Evolutionary conservation across 345 rosid species (phyloP).

Genomic region (Hibiscus tridactylites): DNA sequence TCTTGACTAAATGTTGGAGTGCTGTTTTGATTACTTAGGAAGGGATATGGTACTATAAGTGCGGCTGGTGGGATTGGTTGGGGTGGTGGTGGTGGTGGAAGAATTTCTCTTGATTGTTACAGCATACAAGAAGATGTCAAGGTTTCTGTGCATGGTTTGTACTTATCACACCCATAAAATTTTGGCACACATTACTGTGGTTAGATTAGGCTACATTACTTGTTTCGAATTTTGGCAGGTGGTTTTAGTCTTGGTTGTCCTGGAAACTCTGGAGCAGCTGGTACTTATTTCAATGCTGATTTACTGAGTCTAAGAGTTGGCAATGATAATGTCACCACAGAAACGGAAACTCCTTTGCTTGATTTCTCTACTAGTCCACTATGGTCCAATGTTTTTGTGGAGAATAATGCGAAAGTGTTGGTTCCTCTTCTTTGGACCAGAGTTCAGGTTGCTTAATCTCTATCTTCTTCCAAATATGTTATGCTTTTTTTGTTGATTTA

Average conservation of each 20-base stretch:
- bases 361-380: slow-evolving; percentile 74
- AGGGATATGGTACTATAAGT: slow-evolving; percentile 77
- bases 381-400: slow-evolving; percentile 91
- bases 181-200: neutral
- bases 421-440: slow-evolving; percentile 95
- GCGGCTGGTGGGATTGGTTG: slow-evolving; percentile 89
- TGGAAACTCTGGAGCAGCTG: slow-evolving; percentile 93
- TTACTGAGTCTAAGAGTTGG: slow-evolving; percentile 78
- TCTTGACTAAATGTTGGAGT: slow-evolving; percentile 8
- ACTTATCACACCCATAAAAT: slow-evolving; percentile 19
- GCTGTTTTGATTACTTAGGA: slow-evolving; percentile 44
- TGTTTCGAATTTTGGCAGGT: slow-evolving; percentile 43
- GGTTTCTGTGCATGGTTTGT: slow-evolving; percentile 87
- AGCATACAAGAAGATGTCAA: slow-evolving; percentile 89
- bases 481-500: slow-evolving; percentile 7
- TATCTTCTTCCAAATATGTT: neutral
- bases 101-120: slow-evolving; percentile 87
- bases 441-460: slow-evolving; percentile 63
- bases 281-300: slow-evolving; percentile 84
- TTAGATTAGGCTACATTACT: slow-evolving; percentile 7
- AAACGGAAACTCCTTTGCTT: slow-evolving; percentile 91
- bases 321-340: slow-evolving; percentile 74
- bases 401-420: slow-evolving; percentile 85
- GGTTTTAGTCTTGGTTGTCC: slow-evolving; percentile 81
- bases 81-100: slow-evolving; percentile 99